These are phyloP conservation scores for Cladophialophora immunda DNA, from an alignment of 2,329 filamentous ascomycete genomes.

Conservation along the genomic window DNA sequence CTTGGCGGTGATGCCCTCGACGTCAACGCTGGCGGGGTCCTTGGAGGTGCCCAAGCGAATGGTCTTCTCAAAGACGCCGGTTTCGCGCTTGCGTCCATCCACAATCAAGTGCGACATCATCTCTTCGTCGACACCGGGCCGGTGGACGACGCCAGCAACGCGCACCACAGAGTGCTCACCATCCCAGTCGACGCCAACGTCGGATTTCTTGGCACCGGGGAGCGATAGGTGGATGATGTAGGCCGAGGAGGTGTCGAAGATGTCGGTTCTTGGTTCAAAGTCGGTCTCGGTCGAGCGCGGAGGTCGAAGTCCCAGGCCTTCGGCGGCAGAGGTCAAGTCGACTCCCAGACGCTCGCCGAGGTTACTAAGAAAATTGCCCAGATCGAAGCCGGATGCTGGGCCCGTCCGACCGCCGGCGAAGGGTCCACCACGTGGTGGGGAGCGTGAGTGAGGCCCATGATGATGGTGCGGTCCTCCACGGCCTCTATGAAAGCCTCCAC, in stretches of 20 bases:
- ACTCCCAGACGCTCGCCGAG: constrained; percentile 45
- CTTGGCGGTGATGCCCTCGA: constrained; percentile 73
- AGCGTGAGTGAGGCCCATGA: constrained; percentile 36
- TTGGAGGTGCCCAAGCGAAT: constrained; percentile 65
- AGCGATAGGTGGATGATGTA: constrained; percentile 77
- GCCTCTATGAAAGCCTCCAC: constrained; percentile 25
- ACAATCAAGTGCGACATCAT: constrained; percentile 70
- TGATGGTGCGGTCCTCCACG: constrained; percentile 23
- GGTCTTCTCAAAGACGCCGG: constrained; percentile 77
- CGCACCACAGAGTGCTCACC: constrained; percentile 70
- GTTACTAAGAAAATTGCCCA: constrained; percentile 42
- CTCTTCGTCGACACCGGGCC: constrained; percentile 74
- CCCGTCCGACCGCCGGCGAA: constrained; percentile 23
- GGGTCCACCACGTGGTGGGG: constrained; percentile 35
- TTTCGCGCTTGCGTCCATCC: constrained; percentile 76
- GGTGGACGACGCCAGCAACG: constrained; percentile 76
- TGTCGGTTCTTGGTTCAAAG: constrained; percentile 61
- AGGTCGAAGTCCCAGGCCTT: constrained; percentile 40
- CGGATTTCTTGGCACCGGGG: constrained; percentile 80
- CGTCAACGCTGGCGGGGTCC: constrained; percentile 70
- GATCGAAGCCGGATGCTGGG: constrained; percentile 35
- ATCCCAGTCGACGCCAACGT: constrained; percentile 80
- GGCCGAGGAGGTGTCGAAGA: constrained; percentile 73
- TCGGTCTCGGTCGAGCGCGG: constrained; percentile 42
- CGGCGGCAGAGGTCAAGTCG: constrained; percentile 40